Percentiles rank a stretch among this genome's conserved stretches.
Evolutionary conservation across 345 rosid species (phyloP).

Genomic region (Salix viminalis): DNA sequence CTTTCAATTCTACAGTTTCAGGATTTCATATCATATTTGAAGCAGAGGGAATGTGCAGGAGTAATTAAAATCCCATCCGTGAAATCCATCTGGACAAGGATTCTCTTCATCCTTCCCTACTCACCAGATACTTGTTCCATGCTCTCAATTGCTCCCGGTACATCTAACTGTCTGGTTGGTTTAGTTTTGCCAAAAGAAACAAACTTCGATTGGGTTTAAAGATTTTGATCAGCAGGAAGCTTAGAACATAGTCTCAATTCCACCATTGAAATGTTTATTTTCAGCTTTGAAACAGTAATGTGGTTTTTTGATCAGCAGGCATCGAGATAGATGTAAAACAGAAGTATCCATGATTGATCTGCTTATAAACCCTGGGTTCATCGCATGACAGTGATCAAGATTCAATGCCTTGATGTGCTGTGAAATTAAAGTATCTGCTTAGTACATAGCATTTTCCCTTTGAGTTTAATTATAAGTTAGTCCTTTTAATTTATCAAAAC

Average conservation of each 20-base stretch:
- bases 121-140: slow-evolving; percentile 68
- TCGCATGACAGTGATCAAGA: too few relatives aligned
- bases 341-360: too few relatives aligned
- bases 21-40: slow-evolving; percentile 86
- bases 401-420: too few relatives aligned
- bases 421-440: too few relatives aligned
- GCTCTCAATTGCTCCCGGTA: slow-evolving; percentile 54
- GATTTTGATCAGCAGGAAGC: not conserved
- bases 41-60: slow-evolving; percentile 95
- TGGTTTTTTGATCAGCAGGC: too few relatives aligned
- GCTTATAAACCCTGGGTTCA: too few relatives aligned
- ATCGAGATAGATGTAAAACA: too few relatives aligned
- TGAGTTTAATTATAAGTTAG: too few relatives aligned
- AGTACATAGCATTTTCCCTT: too few relatives aligned
- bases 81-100: slow-evolving; percentile 83
- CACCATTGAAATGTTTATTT: not conserved
- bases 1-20: slow-evolving; percentile 54
- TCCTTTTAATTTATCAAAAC: too few relatives aligned
- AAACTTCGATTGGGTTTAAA: slow-evolving; percentile 60
- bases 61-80: slow-evolving; percentile 85
- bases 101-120: slow-evolving; percentile 82
- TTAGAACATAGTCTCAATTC: not conserved
- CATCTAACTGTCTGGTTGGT: slow-evolving; percentile 64
- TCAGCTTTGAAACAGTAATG: not conserved
- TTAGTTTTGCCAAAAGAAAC: slow-evolving; percentile 89